Evolutionary conservation across 2,329 filamentous ascomycete genomes (phyloP).

Genomic region (Didymella exigua): DNA sequence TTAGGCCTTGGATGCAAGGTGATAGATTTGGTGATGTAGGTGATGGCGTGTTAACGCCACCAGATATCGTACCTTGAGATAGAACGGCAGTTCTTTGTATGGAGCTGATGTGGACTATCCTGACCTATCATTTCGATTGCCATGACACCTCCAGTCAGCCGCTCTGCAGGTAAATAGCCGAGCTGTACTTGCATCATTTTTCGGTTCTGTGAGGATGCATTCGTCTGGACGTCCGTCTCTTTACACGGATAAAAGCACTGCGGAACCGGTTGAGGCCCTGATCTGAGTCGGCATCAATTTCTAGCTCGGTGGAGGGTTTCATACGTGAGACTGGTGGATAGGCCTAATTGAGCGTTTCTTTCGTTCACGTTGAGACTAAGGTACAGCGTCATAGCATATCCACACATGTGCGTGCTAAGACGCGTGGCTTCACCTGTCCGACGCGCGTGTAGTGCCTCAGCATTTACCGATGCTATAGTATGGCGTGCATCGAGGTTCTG

Average conservation of each 20-base stretch:
- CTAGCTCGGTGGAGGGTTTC: neutral
- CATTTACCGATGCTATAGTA: neutral
- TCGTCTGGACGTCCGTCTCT: neutral
- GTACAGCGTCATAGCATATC: neutral
- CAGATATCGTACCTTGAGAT: slow-evolving; percentile 2
- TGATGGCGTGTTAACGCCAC: slow-evolving; percentile 5
- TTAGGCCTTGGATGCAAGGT: neutral
- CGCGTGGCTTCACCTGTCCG: neutral
- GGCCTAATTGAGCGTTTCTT: neutral
- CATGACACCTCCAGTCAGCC: neutral
- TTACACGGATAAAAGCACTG: slow-evolving; percentile 8
- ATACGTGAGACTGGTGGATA: neutral
- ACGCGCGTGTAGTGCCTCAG: neutral
- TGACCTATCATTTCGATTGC: neutral
- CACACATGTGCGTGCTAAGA: neutral
- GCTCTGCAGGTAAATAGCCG: neutral
- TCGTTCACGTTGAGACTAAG: neutral
- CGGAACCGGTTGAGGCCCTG: neutral
- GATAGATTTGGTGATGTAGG: neutral
- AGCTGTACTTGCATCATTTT: neutral
- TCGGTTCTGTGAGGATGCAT: neutral
- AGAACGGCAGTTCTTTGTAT: slow-evolving; percentile 2
- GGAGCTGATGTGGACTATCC: neutral
- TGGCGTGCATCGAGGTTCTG: neutral
- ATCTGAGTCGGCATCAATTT: neutral